These are phyloP conservation scores for Pichia phayaonensis DNA, from an alignment of 805 yeast genomes.

Conservation along the genomic window DNA sequence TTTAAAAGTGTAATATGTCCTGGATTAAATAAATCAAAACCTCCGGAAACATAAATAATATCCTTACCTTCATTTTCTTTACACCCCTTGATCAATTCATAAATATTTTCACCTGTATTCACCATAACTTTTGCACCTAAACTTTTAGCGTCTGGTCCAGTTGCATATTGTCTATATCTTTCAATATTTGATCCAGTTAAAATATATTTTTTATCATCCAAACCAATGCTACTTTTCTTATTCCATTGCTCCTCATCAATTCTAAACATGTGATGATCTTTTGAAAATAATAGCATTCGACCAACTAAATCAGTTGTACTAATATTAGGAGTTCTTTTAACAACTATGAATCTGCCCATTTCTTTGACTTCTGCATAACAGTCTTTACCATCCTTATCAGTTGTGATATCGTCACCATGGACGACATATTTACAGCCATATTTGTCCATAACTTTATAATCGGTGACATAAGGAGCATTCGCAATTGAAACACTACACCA, in stretches of 20 bases:
- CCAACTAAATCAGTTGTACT: conserved; percentile 94
- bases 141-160: conserved; percentile 50
- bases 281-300: conserved; percentile 62
- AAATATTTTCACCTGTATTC: conserved; percentile 24
- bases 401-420: conserved; percentile 96
- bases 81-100: conserved; percentile 23
- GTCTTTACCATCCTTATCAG: conserved; percentile 93
- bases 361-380: conserved; percentile 82
- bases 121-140: conserved; percentile 53
- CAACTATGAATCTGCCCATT: conserved; percentile 80
- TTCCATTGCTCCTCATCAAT: conserved; percentile 24
- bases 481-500: conserved; percentile 74
- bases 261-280: conserved; percentile 45
- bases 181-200: conserved; percentile 30
- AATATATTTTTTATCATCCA: conserved; percentile 15
- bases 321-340: conserved; percentile 88
- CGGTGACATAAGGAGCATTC: conserved; percentile 90
- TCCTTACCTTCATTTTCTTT: conserved; percentile 9
- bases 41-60: conserved; percentile 59
- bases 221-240: conserved; percentile 1
- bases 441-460: conserved; percentile 67
- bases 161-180: conserved; percentile 49
- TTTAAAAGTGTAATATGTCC: conserved; percentile 79
- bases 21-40: conserved; percentile 87
- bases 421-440: conserved; percentile 85